These are phyloP conservation scores for Scytalidium lignicola DNA, from an alignment of 2,329 filamentous ascomycete species.

Conservation along the genomic window DNA sequence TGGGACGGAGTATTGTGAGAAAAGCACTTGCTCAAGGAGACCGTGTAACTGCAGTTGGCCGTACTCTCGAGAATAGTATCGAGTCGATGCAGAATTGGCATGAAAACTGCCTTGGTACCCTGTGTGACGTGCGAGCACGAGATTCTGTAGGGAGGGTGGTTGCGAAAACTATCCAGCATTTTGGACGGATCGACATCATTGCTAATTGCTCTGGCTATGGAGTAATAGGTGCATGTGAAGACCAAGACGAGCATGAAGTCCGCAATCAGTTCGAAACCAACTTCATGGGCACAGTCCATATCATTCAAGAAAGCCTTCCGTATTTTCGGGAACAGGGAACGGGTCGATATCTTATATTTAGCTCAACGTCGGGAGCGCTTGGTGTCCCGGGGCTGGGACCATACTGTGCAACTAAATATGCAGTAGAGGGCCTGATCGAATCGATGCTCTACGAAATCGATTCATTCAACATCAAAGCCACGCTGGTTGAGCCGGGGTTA, in stretches of 20 bases:
- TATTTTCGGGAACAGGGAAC: constrained; percentile 73
- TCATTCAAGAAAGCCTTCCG: constrained; percentile 81
- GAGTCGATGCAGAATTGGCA: constrained; percentile 69
- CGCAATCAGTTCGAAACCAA: constrained; percentile 97
- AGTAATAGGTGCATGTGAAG: constrained; percentile 91
- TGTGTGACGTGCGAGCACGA: constrained; percentile 84
- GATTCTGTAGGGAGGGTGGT: constrained; percentile 72
- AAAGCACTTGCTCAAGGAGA: constrained; percentile 76
- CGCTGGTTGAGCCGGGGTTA: constrained; percentile 85
- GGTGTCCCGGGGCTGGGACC: constrained; percentile 89
- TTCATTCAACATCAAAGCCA: constrained; percentile 85
- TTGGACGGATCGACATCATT: constrained; percentile 80
- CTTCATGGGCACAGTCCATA: constrained; percentile 91
- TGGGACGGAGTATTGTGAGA: constrained; percentile 86
- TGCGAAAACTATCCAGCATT: constrained; percentile 64
- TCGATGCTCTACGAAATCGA: constrained; percentile 96
- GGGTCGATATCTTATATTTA: constrained; percentile 91
- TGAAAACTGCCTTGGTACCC: constrained; percentile 67
- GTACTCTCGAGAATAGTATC: constrained; percentile 69
- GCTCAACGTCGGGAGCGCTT: constrained; percentile 84
- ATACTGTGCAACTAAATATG: constrained; percentile 96
- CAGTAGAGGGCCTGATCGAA: constrained; percentile 91
- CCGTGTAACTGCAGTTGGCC: constrained; percentile 79
- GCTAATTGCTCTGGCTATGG: constrained; percentile 94
- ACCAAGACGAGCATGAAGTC: constrained; percentile 92